Base-by-base conservation (phyloP, 2,329 filamentous ascomycete genomes). In the Fusarium sp. region DNA sequence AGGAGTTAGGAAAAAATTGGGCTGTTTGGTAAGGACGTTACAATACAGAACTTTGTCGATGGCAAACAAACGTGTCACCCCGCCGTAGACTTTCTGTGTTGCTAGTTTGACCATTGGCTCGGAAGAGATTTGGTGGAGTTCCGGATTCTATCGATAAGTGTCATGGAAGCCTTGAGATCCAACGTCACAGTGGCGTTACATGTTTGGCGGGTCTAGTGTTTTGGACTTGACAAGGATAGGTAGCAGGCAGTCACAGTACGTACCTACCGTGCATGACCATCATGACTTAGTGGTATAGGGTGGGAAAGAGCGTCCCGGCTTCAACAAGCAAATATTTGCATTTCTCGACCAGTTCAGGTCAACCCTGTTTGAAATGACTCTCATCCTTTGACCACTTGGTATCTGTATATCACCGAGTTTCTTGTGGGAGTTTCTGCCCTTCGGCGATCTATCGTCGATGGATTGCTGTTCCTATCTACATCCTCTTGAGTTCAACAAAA, bases 1-100 rank as follows among this genome's bases (percentile, higher is more conserved):
- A 40, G 4, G 37, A 28, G n/a, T 16, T 45, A 26, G 41, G 30
- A 20, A 20, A 37, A 41, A 44, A 28, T n/a, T 40, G 20, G 15
- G 16, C 45, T 40, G 36, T 54, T 46, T 46, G 18, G 44, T 23
- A 42, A 57, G 51, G 34, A 44, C 47, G 51, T 42, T 30, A 18
- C 26, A 26, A 31, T 54, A 46, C 30, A 45, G 33, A 41, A 37
- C 41, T 58, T 63, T 49, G 31, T 31, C n/a, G 44, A 67, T 63
- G 62, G 62, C 57, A 59, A 62, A 66, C 26, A 62, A 59, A 63
- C 52, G 67, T 67, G 67, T 70, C 67, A 70, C 67, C 67, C 67
- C 62, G 62, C 62, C 49, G 46, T 44, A 37, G 47, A 36, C 45
- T 46, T 50, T 57, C 30, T 20, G 30, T 57, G 49, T 20, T 37